Base-by-base conservation (phyloP, 2,329 filamentous ascomycete genomes). In the Eutypa lata region DNA sequence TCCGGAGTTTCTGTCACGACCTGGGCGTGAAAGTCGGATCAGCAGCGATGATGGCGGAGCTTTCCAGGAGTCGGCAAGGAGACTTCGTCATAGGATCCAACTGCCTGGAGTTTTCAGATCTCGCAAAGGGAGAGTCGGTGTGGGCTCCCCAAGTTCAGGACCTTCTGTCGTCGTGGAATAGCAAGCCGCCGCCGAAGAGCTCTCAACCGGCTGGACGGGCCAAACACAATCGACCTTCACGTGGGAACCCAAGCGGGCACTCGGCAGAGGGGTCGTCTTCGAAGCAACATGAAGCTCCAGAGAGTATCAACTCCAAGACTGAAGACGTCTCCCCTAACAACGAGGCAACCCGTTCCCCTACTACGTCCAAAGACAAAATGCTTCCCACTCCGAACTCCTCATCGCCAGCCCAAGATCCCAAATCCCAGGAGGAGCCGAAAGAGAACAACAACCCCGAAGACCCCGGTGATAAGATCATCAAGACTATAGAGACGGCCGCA, bases 1-100 rank as follows among this genome's bases (percentile, higher is more conserved):
- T 99, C 14, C 88, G 94, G 57, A 95, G 89, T 53, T 84, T 99
- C 61, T 92, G 91, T 63, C 91, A 97, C 68, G 94, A 99, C 65
- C 80, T 99, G 3, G 94, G 93, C 21, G 78, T 86, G 59, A 91
- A 90, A 61, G 79, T 97, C 14, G 85, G 83, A 49, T 96, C 91
- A 13, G 85, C 90, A 22, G 94, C 82, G 33, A 79, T 94, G 59
- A 97, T 99, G 93, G 84, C 89, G 21, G 86, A 89, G 61, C 82
- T 99, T 19, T 81, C 88, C 52, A 87, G 94, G 51, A 88, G 84
- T 3, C 83, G 89, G 49, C 94, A 99, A 72, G 89, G 85, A 18
- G 83, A 91, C 56, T 97, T 95, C 64, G 80, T 82, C 52, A 74
- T 96, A 0, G 85, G 83, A 1, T 78, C 82, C 4, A 92, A 90